Evolutionary conservation across 1,284 basidiomycete species (phyloP), one percentile per base, ranked within the genome.

Genomic region (Ceratobasidium sp.): DNA sequence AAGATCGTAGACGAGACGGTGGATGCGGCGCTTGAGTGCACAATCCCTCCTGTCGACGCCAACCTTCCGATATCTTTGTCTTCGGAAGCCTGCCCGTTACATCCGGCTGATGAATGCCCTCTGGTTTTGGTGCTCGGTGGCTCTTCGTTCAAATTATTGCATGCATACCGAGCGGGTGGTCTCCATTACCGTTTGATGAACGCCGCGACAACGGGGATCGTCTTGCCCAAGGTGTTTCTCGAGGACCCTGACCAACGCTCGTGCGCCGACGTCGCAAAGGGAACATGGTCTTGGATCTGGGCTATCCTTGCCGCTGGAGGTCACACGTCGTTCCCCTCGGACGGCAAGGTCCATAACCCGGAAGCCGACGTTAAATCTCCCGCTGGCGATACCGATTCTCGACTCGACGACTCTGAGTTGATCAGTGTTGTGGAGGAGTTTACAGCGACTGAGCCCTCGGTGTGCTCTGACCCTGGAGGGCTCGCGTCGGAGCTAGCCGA

Each of bases 161-260:
- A 51, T 42, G 89, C 89, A 0, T 93, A 90, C 78, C 83, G 89
- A 69, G 78, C 77, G 0, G 91, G 90, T 1, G 77, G 79, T 0
- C 79, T 94, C 30, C 82, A 85, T 21, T 85, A 88, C 0, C 84
- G 84, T 72, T 78, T 87, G 18, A 78, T 89, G 78, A 87, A 92
- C 75, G 78, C 84, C 8, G 78, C 92, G 62, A 85, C 81, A 70
- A 87, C 87, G 0, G 85, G 84, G 23, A 88, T 88, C 0, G 86
- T 83, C 73, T 92, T 90, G 89, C 86, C 88, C 5, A 82, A 83
- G 40, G 77, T 87, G n/a, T 92, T 91, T 77, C 83, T 94, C 25
- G 91, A 94, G 73, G 85, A 87, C 76, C 92, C 92, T 0, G 92
- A 94, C 78, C 73, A 84, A 46, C 88, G 91, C 78, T 86, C 84